Base-by-base conservation (phyloP, 106 monocot species). In the Posidonia australis region DNA sequence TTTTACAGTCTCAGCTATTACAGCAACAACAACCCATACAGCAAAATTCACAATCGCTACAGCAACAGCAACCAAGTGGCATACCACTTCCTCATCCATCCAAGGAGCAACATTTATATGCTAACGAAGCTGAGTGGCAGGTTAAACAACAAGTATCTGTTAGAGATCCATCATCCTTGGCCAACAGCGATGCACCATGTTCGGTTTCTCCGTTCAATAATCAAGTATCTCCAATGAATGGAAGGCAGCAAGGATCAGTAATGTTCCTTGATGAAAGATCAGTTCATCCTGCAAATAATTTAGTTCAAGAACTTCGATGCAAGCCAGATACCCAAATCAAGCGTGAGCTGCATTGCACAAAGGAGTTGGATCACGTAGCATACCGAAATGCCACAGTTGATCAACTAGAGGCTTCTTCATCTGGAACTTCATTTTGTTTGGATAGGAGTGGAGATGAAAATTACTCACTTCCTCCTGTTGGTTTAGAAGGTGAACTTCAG, bases 391-490 rank as follows among this genome's bases (percentile, higher is more conserved):
- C 69, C 10, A 66, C 63, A 26, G 31, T 65, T 12, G 83, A 90
- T 73, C 89, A 84, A 0, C 65, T 88, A 51, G 92, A 92, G 69
- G 82, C 84, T 60, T 88, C 85, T 22, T 92, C 74, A 28, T 75
- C 92, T 60, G 78, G 82, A 41, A 92, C 78, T 21, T 92, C 88
- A 13, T 92, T 92, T 61, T 92, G 85, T 72, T 46, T 88, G 68
- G 88, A 88, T 47, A 55, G 60, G 13, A 67, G 46, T 49, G 78
- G 78, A 19, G 83, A 81, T 32, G 91, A 92, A 51, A 70, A 69
- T 51, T 83, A 83, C 54, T 84, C 82, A 29, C 64, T 84, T 24
- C 87, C 87, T 30, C 72, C 79, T 43, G 32, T 79, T 26, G 84
- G 84, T 63, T 67, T 92, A 36, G 84, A 92, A 63, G 71, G 75